Conservation (phyloP, 2,329 filamentous ascomycete species). For the Neodidymelliopsis sp. region DNA sequence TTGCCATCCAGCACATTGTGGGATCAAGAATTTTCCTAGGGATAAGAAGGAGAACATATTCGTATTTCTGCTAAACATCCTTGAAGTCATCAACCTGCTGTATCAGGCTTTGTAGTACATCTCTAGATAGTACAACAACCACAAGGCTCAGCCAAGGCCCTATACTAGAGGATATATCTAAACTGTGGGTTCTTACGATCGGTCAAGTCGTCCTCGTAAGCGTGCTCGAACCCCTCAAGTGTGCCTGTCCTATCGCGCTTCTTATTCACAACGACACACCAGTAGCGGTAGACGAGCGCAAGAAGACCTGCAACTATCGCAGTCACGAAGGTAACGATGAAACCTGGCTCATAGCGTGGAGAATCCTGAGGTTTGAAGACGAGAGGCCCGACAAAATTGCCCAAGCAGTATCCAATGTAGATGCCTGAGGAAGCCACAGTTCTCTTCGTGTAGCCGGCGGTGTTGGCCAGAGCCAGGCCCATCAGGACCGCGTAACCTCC, state of each 20-base stretch:
- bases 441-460: conserved; percentile 57
- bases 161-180: conserved; percentile 24
- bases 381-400: conserved; percentile 45
- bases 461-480: conserved; percentile 57
- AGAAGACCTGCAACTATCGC: conserved; percentile 46
- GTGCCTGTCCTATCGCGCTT: conserved; percentile 53
- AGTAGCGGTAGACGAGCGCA: conserved; percentile 53
- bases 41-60: too few species aligned
- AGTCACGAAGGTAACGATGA: conserved; percentile 51
- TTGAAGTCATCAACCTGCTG: too few species aligned
- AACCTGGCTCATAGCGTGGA: conserved; percentile 48
- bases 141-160: too few species aligned
- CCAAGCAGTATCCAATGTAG: conserved; percentile 59
- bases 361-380: conserved; percentile 26
- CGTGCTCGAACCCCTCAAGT: conserved; percentile 59
- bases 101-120: too few species aligned
- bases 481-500: conserved; percentile 60
- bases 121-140: too few species aligned
- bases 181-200: conserved; percentile 44
- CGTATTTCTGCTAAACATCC: too few species aligned
- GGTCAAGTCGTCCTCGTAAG: conserved; percentile 61
- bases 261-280: conserved; percentile 56
- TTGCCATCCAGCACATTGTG: too few species aligned
- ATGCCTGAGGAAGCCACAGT: conserved; percentile 56
- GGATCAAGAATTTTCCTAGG: too few species aligned